Base-by-base conservation (phyloP, 805 yeast genomes). In the Wickerhamiella azymoides region DNA sequence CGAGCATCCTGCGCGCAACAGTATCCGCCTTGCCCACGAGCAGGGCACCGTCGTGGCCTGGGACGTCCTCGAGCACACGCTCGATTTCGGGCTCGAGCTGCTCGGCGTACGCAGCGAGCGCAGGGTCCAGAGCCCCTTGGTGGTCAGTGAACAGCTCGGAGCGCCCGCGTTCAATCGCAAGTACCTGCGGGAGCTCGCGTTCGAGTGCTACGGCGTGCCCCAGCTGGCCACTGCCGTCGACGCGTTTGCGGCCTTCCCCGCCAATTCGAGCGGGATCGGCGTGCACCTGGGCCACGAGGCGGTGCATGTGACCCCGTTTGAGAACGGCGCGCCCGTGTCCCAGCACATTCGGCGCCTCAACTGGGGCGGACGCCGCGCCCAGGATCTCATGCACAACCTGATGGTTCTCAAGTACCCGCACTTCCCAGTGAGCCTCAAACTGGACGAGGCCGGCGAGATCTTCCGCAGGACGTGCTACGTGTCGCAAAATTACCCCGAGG, bases 1-100 rank as follows among this genome's bases (percentile, higher is more conserved):
- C 56, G 58, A 82, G 26, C 97, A 88, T 54, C 64, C 80, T 1
- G 72, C 82, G 39, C 73, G 79, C 50, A 70, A 83, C 14, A 79
- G 79, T 45, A 73, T 84, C 28, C 78, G 75, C 55, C 68, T 84
- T 4, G 95, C 96, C 0, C 89, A 74, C 58, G 98, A 92, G 61
- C 95, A 94, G 0, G 74, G 84, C 4, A 66, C 85, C 53, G 68
- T 92, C 30, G 79, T 93, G 21, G 93, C 88, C 60, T 93, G 97
- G 97, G 97, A 92, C 47, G 74, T 79, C 48, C 72, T 80, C 2
- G 98, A 92, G 59, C 73, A 71, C 48, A 73, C 89, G 44, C 59
- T 92, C 42, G 97, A 89, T 62, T 92, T 86, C 58, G 69, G 86
- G 0, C 80, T 92, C 58, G 73, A 76, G 49, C 93, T 84, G 60